Base-by-base conservation (phyloP, 768 basidiomycete genomes). In the Neoboletus brunneissimus region DNA sequence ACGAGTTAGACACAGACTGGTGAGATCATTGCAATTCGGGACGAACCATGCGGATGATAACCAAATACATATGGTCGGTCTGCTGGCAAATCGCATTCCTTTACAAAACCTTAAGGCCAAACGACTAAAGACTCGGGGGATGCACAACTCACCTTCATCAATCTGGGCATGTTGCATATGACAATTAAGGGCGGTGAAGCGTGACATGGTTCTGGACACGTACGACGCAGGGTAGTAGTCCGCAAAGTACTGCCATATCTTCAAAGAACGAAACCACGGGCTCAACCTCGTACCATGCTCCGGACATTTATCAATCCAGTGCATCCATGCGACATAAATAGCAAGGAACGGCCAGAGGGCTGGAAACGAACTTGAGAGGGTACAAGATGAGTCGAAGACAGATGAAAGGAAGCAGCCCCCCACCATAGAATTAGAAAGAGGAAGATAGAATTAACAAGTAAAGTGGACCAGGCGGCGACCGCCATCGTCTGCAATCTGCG, bases 41-140 rank as follows among this genome's bases (percentile, higher is more conserved):
- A 68, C 81, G 34, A 57, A 87, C 95, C 97, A 73, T 99, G 97
- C 18, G 97, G 97, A 72, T 99, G 97, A 72, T 98, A 98, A 9
- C 96, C 97, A 73, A 99, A 99, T 15, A 99, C 82, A 74, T 99
- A 99, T 20, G 91, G 88, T 59, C 94, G 77, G 70, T 97, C 92
- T 12, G 96, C 77, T 0, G 96, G 94, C 23, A 99, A 80, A 61
- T 96, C 91, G 35, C 85, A 87, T 74, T 93, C 94, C 94, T 69
- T 54, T 16, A 22, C 32, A 34, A 16, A 49, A 5, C 1, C 0
- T 37, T 48, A 10, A 52, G 18, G 16, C 35, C 1, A 34, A 16
- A 44, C 5, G 13, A 25, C 3, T 15, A 23, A 29, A 25, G 3
- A 9, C 16, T 3, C 12, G 25, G 29, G 48, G 31, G 15, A 12